Conservation (phyloP, 2,329 filamentous ascomycete genomes). For the Fusarium scirpi region DNA sequence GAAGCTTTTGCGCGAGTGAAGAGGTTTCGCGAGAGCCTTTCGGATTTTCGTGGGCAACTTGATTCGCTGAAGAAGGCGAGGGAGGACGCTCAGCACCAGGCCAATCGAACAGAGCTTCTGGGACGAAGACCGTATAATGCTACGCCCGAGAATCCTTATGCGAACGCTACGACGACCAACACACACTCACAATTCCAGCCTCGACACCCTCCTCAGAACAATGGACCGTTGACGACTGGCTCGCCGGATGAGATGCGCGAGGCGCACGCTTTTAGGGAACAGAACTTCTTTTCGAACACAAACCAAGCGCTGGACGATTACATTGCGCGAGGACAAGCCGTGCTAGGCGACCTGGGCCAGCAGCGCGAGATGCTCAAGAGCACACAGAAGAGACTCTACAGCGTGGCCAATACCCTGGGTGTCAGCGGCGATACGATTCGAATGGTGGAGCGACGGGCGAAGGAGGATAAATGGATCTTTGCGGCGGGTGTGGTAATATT, state of each 20-base stretch:
- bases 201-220: conserved; percentile 57
- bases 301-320: conserved; percentile 93
- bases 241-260: conserved; percentile 78
- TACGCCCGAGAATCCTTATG: conserved; percentile 95
- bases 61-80: conserved; percentile 80
- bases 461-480: conserved; percentile 99
- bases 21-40: conserved; percentile 84
- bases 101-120: conserved; percentile 83
- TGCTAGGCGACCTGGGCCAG: conserved; percentile 86
- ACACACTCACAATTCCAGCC: conserved; percentile 55
- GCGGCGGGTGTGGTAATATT: conserved; percentile 87
- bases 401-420: conserved; percentile 91
- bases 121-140: conserved; percentile 83
- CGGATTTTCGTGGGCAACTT: conserved; percentile 82
- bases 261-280: conserved; percentile 86
- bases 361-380: conserved; percentile 96
- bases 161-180: conserved; percentile 62
- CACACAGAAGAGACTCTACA: conserved; percentile 91
- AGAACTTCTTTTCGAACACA: conserved; percentile 85
- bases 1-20: conserved; percentile 89
- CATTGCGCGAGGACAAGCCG: conserved; percentile 88
- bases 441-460: conserved; percentile 92
- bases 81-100: conserved; percentile 76
- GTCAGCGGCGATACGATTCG: conserved; percentile 96
- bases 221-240: conserved; percentile 52